These are phyloP conservation scores for Phytophthora niederhauseri DNA, from an alignment of 352 stramenopile genomes.

Conservation along the genomic window DNA sequence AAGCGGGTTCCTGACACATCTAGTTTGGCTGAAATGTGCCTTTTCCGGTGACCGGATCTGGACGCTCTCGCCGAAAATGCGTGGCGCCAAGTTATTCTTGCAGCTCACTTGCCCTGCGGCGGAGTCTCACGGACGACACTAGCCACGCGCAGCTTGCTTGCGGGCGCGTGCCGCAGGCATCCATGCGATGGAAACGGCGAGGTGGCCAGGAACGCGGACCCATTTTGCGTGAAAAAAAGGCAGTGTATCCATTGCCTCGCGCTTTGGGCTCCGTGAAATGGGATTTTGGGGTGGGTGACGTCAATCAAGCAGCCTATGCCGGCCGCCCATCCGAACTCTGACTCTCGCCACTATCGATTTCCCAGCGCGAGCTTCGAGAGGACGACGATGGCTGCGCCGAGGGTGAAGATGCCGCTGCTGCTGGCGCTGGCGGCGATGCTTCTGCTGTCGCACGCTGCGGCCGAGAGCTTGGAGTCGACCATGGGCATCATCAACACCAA, in stretches of 20 bases:
- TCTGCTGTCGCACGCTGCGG: slow-evolving; percentile 17
- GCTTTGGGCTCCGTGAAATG: neutral
- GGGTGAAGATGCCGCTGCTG: slow-evolving; percentile 12
- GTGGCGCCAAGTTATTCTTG: neutral
- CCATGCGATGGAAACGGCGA: slow-evolving; percentile 1
- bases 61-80: slow-evolving; percentile 5
- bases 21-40: slow-evolving; percentile 3
- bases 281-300: slow-evolving; percentile 13
- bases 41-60: slow-evolving; percentile 7
- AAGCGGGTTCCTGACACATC: neutral
- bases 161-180: neutral
- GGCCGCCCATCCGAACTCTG: slow-evolving; percentile 9
- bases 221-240: neutral
- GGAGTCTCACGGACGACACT: slow-evolving; percentile 2
- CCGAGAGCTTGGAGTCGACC: slow-evolving; percentile 38
- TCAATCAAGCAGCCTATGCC: slow-evolving; percentile 27
- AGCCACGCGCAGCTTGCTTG: neutral
- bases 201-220: neutral
- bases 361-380: slow-evolving; percentile 10
- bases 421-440: slow-evolving; percentile 3
- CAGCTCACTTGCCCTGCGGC: neutral
- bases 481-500: slow-evolving; percentile 69
- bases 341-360: slow-evolving; percentile 35
- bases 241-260: neutral
- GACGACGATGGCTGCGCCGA: slow-evolving; percentile 17